Conservation (phyloP, 192 early-diverging fungal species). For the Coemansia sp. region DNA sequence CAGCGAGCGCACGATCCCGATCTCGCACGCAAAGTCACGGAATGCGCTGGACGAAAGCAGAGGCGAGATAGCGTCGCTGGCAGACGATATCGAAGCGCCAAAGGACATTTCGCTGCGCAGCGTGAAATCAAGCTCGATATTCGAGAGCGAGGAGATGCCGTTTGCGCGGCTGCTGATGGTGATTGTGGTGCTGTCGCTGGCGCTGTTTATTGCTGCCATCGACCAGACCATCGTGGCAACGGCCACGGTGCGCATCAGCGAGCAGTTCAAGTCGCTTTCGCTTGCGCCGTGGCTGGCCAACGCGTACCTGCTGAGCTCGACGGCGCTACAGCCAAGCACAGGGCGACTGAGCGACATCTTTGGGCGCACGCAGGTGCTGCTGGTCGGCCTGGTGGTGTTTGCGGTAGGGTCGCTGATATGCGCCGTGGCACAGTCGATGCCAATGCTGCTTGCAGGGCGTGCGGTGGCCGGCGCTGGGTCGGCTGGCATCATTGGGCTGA, state of each 20-base stretch:
- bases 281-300: conserved; percentile 80
- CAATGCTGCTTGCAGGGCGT: conserved; percentile 65
- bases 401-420: conserved; percentile 59
- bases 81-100: not conserved
- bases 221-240: conserved; percentile 79
- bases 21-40: not conserved
- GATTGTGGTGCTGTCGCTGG: conserved; percentile 43
- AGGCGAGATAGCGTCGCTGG: conserved; percentile 5
- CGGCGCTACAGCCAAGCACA: conserved; percentile 78
- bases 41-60: conserved; percentile 6
- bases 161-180: conserved; percentile 35
- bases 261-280: conserved; percentile 60
- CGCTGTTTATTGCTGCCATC: conserved; percentile 66
- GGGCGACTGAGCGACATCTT: conserved; percentile 85
- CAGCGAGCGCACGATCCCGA: not conserved
- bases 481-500: conserved; percentile 66
- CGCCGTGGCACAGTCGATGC: conserved; percentile 62
- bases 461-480: conserved; percentile 67
- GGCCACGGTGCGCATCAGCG: conserved; percentile 64
- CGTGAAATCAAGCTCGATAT: conserved; percentile 2
- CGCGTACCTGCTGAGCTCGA: conserved; percentile 68
- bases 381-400: conserved; percentile 59
- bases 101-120: conserved; percentile 28
- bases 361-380: conserved; percentile 64
- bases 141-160: conserved; percentile 22